Conservation (phyloP, 2,329 filamentous ascomycete genomes). For the Colletotrichum godetiae region DNA sequence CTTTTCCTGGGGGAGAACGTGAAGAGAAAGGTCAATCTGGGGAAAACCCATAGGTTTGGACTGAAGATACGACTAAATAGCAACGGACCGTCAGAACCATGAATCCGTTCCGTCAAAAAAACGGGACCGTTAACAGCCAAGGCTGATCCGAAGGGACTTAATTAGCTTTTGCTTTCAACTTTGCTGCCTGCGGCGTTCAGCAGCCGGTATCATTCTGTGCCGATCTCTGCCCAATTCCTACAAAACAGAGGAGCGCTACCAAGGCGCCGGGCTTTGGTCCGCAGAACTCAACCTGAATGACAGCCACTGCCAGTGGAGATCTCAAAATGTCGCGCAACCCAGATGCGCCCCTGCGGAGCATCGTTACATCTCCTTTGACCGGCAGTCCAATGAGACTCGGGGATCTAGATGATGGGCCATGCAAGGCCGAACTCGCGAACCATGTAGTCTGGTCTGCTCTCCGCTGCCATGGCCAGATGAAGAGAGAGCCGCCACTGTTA, state of each 20-base stretch:
- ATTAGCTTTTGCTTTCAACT: neutral
- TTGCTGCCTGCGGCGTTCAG: neutral
- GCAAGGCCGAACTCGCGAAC: neutral
- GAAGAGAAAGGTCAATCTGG: neutral
- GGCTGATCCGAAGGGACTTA: neutral
- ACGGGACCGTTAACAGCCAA: neutral
- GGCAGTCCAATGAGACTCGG: neutral
- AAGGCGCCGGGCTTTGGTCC: neutral
- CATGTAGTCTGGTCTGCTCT: neutral
- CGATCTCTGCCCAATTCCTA: neutral
- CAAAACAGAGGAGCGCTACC: neutral
- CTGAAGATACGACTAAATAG: neutral
- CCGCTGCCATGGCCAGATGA: neutral
- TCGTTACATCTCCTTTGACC: neutral
- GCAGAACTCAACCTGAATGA: neutral
- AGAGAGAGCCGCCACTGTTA: neutral
- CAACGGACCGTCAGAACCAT: neutral
- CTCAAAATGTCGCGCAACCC: neutral
- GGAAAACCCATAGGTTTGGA: neutral
- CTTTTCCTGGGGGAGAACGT: neutral
- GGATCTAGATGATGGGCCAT: neutral
- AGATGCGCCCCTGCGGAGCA: neutral
- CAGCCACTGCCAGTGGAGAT: neutral
- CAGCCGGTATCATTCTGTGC: slow-evolving; percentile 1
- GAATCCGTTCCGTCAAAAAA: neutral